Conservation (phyloP, 1,284 basidiomycete genomes). For the Irpex rosettiformis region DNA sequence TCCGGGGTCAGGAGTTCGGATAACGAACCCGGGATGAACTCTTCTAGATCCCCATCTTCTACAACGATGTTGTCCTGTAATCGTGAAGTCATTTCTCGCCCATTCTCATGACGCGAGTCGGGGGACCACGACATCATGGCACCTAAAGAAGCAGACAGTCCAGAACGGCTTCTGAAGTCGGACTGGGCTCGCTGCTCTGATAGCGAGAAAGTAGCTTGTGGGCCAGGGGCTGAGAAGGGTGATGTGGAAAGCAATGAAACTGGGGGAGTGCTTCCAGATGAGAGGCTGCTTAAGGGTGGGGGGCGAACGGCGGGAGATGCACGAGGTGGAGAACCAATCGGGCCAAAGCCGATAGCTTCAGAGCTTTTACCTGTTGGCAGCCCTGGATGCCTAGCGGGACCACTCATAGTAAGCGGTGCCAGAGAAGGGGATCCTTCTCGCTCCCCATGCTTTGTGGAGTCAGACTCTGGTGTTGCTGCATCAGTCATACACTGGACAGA, state of each 20-base stretch:
- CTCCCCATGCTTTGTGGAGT: conserved; percentile 7
- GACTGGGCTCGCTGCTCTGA: conserved; percentile 30
- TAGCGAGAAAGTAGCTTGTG: conserved; percentile 52
- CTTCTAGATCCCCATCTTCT: conserved; percentile 79
- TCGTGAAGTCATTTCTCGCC: conserved; percentile 15
- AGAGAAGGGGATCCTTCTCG: conserved; percentile 17
- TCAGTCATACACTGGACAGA: conserved; percentile 15
- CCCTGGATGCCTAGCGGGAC: conserved; percentile 41
- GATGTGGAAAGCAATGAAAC: conserved; percentile 46
- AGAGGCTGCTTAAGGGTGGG: conserved; percentile 37
- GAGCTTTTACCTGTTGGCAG: conserved; percentile 30
- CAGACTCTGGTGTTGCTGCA: conserved; percentile 10
- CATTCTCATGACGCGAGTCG: conserved; percentile 20
- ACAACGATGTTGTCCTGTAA: conserved; percentile 42
- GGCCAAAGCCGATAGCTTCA: conserved; percentile 57
- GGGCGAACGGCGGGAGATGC: conserved; percentile 32
- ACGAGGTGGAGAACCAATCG: conserved; percentile 71
- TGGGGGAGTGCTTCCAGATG: conserved; percentile 48
- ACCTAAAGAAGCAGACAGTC: conserved; percentile 46
- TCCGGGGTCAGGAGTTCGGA: conserved; percentile 86
- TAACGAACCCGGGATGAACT: conserved; percentile 82
- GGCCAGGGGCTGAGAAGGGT: conserved; percentile 68
- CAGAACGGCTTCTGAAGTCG: conserved; percentile 35
- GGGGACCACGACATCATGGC: conserved; percentile 33
- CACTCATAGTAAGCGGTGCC: conserved; percentile 45